A percentile compares a stretch with the other conserved stretches of the same genome.
Evolutionary conservation across 345 rosid species (phyloP).

Genomic region (Syzygium oleosum): DNA sequence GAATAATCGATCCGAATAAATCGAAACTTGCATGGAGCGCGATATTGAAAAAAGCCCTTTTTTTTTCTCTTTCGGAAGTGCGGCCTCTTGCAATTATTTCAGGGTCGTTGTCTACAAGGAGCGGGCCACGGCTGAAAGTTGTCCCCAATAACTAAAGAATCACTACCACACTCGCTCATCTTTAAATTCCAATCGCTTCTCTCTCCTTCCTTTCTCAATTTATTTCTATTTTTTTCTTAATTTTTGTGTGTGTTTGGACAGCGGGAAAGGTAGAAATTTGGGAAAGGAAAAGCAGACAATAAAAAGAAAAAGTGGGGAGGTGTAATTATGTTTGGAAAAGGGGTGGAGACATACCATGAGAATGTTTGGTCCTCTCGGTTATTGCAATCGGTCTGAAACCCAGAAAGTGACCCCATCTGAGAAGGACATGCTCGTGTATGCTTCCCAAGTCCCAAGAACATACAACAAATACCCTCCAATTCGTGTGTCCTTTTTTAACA

Average conservation of each 20-base stretch:
- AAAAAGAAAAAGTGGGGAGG: background rate
- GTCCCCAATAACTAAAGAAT: slow-evolving; percentile 1
- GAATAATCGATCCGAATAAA: background rate
- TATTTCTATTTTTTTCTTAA: background rate
- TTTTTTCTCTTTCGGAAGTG: slow-evolving; percentile 1
- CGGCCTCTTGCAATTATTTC: slow-evolving; percentile 24
- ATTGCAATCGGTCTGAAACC: slow-evolving; percentile 10
- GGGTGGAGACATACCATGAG: slow-evolving; percentile 31
- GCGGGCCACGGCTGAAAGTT: slow-evolving; percentile 12
- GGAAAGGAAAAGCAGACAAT: slow-evolving; percentile 1
- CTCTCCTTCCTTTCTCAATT: background rate
- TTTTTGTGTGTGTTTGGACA: background rate
- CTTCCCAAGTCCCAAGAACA: slow-evolving; percentile 16
- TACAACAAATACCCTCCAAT: background rate
- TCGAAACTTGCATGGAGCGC: background rate
- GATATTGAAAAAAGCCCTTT: background rate
- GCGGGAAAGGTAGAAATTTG: background rate
- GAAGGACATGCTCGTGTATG: slow-evolving; percentile 5
- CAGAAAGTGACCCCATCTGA: slow-evolving; percentile 19
- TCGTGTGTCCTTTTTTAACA: background rate
- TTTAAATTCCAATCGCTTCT: background rate
- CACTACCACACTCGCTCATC: background rate
- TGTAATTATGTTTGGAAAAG: slow-evolving; percentile 5
- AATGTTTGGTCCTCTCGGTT: slow-evolving; percentile 31
- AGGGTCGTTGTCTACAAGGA: slow-evolving; percentile 29